A percentile compares a stretch with the other conserved stretches of the same genome.
These are phyloP conservation scores for Larix kaempferi DNA, from an alignment of 75 land plant genomes.

Conservation along the genomic window DNA sequence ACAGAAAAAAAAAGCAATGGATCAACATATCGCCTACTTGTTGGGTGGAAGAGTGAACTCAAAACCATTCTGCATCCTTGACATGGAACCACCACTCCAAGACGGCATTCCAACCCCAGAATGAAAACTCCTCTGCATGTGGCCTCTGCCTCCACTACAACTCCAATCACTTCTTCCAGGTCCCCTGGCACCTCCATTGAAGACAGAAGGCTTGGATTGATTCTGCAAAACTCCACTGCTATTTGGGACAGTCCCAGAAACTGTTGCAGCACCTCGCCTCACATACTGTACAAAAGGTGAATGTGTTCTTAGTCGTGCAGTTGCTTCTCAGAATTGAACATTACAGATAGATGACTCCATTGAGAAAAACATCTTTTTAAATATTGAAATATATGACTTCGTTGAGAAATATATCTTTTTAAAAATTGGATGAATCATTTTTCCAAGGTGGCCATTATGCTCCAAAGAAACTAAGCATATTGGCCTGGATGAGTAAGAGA, in stretches of 20 bases:
- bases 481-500: no score
- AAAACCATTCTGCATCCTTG: conserved; percentile 16
- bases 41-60: conserved; percentile 51
- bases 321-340: neutral
- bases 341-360: no score
- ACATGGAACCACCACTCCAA: neutral
- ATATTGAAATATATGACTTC: no score
- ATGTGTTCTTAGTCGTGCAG: neutral
- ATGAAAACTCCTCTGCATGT: conserved; percentile 10
- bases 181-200: neutral
- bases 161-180: conserved; percentile 33
- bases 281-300: conserved; percentile 21
- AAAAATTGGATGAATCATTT: no score
- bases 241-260: conserved; percentile 9
- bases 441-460: no score
- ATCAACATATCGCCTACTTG: conserved; percentile 25
- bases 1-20: neutral
- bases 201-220: neutral
- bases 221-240: neutral
- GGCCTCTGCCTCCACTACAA: conserved; percentile 16
- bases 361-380: no score
- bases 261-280: conserved; percentile 20
- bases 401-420: no score
- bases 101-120: conserved; percentile 9
- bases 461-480: no score